Conservation (phyloP, 2,329 filamentous ascomycete species). For the Stachybotrys chartarum region DNA sequence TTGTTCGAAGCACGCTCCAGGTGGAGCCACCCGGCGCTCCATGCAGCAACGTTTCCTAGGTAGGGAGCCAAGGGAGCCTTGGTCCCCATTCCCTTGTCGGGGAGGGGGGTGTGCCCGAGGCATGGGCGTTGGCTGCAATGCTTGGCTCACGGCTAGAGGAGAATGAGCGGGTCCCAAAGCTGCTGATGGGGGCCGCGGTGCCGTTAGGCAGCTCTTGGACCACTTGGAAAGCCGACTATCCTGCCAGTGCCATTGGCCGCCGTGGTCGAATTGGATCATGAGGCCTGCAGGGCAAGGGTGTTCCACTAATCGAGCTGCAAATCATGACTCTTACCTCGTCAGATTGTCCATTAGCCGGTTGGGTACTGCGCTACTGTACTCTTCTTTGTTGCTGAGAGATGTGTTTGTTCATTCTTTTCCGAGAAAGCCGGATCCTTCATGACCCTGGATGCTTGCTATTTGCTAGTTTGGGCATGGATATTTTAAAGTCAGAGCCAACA, state of each 20-base stretch:
- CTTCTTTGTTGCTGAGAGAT: no score
- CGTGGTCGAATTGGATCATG: neutral
- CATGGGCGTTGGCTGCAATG: neutral
- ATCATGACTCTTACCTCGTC: neutral
- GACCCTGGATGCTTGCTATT: neutral
- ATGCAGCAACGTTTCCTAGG: neutral
- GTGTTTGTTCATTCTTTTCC: neutral
- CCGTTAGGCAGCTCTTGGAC: slow-evolving; percentile 1
- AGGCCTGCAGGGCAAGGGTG: neutral
- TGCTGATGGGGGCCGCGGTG: neutral
- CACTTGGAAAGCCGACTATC: neutral
- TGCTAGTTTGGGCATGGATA: no score
- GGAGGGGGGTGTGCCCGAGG: neutral
- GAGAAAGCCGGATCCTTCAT: neutral
- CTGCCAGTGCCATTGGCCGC: neutral
- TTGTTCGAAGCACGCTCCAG: neutral
- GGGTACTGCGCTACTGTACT: neutral
- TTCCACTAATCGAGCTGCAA: neutral
- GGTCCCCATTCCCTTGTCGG: neutral
- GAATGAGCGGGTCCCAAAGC: neutral
- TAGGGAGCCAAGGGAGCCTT: neutral
- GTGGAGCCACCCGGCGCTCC: neutral
- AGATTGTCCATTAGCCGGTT: neutral
- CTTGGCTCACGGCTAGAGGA: neutral
- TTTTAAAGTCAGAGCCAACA: no score